Percentiles rank a stretch among this genome's conserved stretches.
These are phyloP conservation scores for Salisapilia sapeloensis DNA, from an alignment of 352 stramenopile genomes.

Conservation along the genomic window DNA sequence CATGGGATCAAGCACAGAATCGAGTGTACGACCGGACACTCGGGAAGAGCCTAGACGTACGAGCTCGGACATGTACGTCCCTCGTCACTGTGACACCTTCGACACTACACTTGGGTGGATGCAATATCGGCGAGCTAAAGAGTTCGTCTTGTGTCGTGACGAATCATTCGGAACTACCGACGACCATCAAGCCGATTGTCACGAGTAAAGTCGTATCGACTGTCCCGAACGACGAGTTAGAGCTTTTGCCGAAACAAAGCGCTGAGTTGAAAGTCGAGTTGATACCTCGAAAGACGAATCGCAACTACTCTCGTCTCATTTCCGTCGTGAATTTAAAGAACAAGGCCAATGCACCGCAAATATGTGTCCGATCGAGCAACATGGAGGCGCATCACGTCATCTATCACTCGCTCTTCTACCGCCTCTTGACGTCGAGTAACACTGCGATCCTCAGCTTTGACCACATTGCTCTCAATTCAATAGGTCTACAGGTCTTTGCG, in stretches of 20 bases:
- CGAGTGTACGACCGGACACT: slow-evolving; percentile 74
- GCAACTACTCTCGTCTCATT: slow-evolving; percentile 78
- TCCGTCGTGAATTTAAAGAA: slow-evolving; percentile 81
- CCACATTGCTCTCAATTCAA: slow-evolving; percentile 66
- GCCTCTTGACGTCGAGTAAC: slow-evolving; percentile 65
- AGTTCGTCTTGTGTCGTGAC: slow-evolving; percentile 74
- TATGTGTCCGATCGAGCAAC: slow-evolving; percentile 80
- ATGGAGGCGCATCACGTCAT: slow-evolving; percentile 85
- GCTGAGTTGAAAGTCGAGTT: slow-evolving; percentile 82
- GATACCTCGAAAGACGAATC: slow-evolving; percentile 79
- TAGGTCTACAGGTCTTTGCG: slow-evolving; percentile 78
- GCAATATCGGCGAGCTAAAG: slow-evolving; percentile 81
- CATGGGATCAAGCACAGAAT: slow-evolving; percentile 74
- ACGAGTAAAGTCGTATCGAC: slow-evolving; percentile 83
- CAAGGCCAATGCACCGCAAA: slow-evolving; percentile 68
- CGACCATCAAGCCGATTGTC: slow-evolving; percentile 71
- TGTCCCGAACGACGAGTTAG: slow-evolving; percentile 77
- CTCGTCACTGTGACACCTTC: slow-evolving; percentile 75
- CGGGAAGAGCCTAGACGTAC: slow-evolving; percentile 74
- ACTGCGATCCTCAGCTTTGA: slow-evolving; percentile 82
- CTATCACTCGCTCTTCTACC: slow-evolving; percentile 85
- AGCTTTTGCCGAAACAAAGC: slow-evolving; percentile 72
- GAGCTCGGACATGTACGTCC: slow-evolving; percentile 73
- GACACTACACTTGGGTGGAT: slow-evolving; percentile 74
- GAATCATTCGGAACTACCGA: slow-evolving; percentile 81